These are phyloP conservation scores for Sporothrix mexicana DNA, from an alignment of 2,329 filamentous ascomycete genomes.

Conservation along the genomic window DNA sequence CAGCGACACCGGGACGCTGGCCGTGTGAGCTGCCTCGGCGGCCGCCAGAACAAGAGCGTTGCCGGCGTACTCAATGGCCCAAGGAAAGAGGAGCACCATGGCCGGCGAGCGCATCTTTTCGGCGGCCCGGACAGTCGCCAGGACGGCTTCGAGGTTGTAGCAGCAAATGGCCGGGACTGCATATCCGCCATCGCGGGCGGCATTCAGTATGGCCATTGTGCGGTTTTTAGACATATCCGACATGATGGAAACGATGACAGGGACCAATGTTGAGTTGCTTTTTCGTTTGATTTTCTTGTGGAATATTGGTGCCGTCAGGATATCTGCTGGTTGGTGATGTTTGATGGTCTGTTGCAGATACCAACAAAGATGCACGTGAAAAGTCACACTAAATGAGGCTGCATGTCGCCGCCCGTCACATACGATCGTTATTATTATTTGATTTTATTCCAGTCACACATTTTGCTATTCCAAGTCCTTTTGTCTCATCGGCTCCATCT, in stretches of 20 bases:
- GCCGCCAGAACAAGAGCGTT: conserved; percentile 61
- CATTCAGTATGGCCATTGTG: conserved; percentile 62
- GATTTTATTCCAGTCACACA: too few species aligned
- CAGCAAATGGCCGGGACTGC: conserved; percentile 62
- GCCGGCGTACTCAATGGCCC: conserved; percentile 71
- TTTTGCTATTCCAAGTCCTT: too few species aligned
- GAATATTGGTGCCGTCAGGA: background rate
- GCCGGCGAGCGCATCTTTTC: conserved; percentile 69
- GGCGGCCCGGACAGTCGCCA: conserved; percentile 67
- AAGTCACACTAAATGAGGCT: too few species aligned
- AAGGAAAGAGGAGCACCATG: conserved; percentile 76
- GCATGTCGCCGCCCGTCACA: too few species aligned
- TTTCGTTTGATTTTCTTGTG: background rate
- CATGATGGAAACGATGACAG: background rate
- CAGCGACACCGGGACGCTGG: conserved; percentile 64
- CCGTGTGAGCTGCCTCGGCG: conserved; percentile 60
- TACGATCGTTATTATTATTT: too few species aligned
- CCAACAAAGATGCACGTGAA: background rate
- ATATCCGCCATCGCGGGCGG: conserved; percentile 61
- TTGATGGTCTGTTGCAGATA: background rate
- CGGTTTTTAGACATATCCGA: conserved; percentile 48
- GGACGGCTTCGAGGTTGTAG: conserved; percentile 56
- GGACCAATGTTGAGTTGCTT: background rate
- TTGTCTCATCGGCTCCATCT: too few species aligned
- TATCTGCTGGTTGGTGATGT: background rate